Evolutionary conservation across 2,329 filamentous ascomycete species (phyloP).

Genomic region (Trichoderma cornu-damae): DNA sequence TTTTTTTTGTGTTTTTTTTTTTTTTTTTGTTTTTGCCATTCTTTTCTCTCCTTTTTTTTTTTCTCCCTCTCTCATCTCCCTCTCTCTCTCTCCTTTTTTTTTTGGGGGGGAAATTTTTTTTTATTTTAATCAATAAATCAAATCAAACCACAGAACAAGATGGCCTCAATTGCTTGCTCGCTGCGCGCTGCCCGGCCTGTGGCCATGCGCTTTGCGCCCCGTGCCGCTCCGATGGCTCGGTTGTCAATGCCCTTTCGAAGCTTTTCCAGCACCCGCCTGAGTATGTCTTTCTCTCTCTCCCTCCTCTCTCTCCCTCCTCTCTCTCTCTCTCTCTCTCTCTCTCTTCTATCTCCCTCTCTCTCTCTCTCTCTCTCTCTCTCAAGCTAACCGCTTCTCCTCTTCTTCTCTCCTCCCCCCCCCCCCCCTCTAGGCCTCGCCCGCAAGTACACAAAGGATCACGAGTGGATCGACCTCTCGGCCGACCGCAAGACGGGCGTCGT

Average conservation of each 20-base stretch:
- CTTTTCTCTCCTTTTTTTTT: background rate
- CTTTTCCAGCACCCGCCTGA: conserved; percentile 38
- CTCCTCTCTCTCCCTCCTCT: no score
- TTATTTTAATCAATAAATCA: no score
- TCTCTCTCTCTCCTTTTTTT: no score
- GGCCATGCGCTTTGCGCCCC: conserved; percentile 36
- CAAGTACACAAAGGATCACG: conserved; percentile 94
- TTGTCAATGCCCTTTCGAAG: conserved; percentile 34
- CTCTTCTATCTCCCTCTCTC: background rate
- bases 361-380: background rate
- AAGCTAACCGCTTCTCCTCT: background rate
- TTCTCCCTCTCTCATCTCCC: background rate
- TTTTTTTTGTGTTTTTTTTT: background rate
- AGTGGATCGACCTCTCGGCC: conserved; percentile 88
- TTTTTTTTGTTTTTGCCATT: background rate
- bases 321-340: no score
- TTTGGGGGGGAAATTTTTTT: no score
- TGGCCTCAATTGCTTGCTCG: conserved; percentile 59
- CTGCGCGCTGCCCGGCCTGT: conserved; percentile 47
- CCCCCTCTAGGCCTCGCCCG: conserved; percentile 67
- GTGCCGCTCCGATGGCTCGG: conserved; percentile 38
- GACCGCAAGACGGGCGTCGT: conserved; percentile 75
- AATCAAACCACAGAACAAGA: conserved; percentile 25
- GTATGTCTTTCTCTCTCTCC: conserved; percentile 26
- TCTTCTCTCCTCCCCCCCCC: no score